Percentiles rank a stretch among this genome's conserved stretches.
phyloP scores from a whole-genome alignment of 2,329 filamentous ascomycete species.

The Neonectria faginata region DNA sequence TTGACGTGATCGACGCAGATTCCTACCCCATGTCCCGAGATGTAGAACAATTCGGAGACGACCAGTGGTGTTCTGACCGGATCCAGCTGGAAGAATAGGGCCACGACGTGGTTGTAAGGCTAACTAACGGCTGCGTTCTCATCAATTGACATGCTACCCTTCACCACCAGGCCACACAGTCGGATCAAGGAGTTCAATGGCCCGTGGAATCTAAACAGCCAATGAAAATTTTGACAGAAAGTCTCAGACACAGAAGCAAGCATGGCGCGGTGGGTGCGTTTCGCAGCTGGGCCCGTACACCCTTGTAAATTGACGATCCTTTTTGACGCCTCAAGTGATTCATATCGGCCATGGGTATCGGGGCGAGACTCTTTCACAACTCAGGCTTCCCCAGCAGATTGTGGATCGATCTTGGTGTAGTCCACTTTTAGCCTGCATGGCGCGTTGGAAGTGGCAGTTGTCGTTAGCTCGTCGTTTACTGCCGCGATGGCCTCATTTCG shows the following conservation, averaged over 20 bases:
- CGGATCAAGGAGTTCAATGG: neutral
- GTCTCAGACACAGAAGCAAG: neutral
- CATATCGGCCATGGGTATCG: neutral
- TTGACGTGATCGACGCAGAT: neutral
- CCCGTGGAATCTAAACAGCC: rapidly evolving
- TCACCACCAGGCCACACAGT: neutral
- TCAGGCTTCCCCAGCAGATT: neutral
- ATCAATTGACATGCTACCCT: neutral
- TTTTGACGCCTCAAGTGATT: neutral
- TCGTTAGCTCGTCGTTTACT: neutral
- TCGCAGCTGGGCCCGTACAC: too few species aligned
- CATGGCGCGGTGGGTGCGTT: neutral
- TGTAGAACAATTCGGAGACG: neutral
- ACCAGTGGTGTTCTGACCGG: neutral
- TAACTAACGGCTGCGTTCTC: neutral
- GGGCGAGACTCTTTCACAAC: neutral
- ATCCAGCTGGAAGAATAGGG: neutral
- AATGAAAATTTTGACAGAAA: neutral
- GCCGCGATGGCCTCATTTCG: neutral
- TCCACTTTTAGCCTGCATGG: neutral
- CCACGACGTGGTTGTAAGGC: neutral
- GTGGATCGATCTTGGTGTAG: neutral
- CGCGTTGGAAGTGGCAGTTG: neutral
- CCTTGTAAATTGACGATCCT: neutral
- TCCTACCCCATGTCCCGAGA: neutral